These are phyloP conservation scores for Piper longum DNA, from an alignment of 164 flowering plant species.

Conservation along the genomic window DNA sequence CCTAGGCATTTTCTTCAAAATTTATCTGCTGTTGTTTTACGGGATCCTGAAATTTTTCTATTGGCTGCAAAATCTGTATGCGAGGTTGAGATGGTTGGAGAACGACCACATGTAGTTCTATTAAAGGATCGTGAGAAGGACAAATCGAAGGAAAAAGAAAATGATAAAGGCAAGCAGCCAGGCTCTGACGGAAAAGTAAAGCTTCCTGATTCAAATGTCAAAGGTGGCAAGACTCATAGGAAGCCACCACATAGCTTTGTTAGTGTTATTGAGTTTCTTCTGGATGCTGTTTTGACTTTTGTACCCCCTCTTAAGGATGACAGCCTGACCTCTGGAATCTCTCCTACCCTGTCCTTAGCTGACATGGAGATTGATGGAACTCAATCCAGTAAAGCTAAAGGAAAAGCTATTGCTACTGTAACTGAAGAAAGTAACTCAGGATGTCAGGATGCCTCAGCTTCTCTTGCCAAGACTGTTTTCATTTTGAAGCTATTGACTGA, in stretches of 20 bases:
- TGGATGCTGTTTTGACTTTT: constrained; percentile 52
- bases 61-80: constrained; percentile 73
- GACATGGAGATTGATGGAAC: constrained; percentile 88
- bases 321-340: constrained; percentile 13
- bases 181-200: constrained; percentile 43
- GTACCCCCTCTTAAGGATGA: constrained; percentile 57
- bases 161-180: constrained; percentile 41
- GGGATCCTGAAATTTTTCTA: constrained; percentile 85
- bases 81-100: constrained; percentile 82
- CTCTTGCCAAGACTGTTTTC: constrained; percentile 69
- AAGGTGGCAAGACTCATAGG: constrained; percentile 50
- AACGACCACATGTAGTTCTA: constrained; percentile 53
- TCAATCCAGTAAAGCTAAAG: constrained; percentile 49
- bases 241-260: constrained; percentile 71
- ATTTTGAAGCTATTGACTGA: constrained; percentile 83
- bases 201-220: constrained; percentile 36
- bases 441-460: constrained; percentile 75
- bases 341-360: constrained; percentile 22
- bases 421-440: constrained; percentile 30
- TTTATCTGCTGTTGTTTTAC: constrained; percentile 72
- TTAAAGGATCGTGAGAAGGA: constrained; percentile 86
- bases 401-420: constrained; percentile 79
- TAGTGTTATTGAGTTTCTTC: constrained; percentile 72
- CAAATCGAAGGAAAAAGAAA: constrained; percentile 63
- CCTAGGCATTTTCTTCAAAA: constrained; percentile 46